Conservation (phyloP, 1,139 yeast species). For the Yamadazyma siamensis region DNA sequence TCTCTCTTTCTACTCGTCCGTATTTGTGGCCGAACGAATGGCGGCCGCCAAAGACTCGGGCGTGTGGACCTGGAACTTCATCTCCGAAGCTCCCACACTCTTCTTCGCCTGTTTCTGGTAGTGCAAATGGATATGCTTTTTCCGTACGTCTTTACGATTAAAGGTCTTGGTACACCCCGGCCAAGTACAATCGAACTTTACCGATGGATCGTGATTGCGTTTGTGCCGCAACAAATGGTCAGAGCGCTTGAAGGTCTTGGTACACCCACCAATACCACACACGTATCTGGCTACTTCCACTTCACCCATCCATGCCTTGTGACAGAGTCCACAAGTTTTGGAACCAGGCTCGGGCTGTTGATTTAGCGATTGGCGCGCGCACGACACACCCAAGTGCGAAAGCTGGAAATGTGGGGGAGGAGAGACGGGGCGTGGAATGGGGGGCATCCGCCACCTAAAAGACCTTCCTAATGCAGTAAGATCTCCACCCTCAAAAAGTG, state of each 20-base stretch:
- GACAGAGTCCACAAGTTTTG: too few relatives aligned
- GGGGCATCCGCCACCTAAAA: too few relatives aligned
- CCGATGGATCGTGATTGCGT: slow-evolving; percentile 32
- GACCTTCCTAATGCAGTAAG: too few relatives aligned
- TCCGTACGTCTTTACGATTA: slow-evolving; percentile 34
- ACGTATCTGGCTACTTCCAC: slow-evolving; percentile 1
- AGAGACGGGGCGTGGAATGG: too few relatives aligned
- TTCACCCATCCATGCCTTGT: too few relatives aligned
- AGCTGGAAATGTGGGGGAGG: too few relatives aligned
- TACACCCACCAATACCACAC: slow-evolving; percentile 22
- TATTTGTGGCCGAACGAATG: too few relatives aligned
- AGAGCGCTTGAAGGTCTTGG: slow-evolving; percentile 31
- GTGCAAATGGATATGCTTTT: slow-evolving; percentile 31
- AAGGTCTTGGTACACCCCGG: slow-evolving; percentile 32
- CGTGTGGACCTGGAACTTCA: background rate
- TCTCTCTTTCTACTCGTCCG: too few relatives aligned
- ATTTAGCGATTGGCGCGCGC: too few relatives aligned
- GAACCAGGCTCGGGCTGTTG: too few relatives aligned
- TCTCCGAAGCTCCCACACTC: background rate
- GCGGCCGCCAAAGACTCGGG: slow-evolving; percentile 2
- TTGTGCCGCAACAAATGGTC: slow-evolving; percentile 37
- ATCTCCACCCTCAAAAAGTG: too few relatives aligned
- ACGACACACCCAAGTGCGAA: too few relatives aligned
- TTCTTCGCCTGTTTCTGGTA: slow-evolving; percentile 2
- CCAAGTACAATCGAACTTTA: slow-evolving; percentile 23